Evolutionary conservation across 768 basidiomycete species (phyloP).

Genomic region (Amanita thiersii): DNA sequence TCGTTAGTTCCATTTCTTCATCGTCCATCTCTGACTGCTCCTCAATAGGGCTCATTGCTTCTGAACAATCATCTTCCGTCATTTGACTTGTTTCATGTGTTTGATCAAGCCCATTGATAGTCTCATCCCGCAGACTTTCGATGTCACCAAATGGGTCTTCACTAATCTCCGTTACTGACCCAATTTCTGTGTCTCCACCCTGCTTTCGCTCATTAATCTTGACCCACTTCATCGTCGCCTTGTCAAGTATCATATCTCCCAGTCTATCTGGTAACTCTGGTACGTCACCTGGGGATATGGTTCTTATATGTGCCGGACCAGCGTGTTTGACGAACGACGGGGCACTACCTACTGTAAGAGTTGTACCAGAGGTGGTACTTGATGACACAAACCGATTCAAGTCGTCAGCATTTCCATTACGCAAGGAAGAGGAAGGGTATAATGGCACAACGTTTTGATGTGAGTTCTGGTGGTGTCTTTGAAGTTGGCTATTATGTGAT

Average conservation of each 20-base stretch:
- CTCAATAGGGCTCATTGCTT: constrained; percentile 41
- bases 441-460: constrained; percentile 23
- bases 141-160: constrained; percentile 92
- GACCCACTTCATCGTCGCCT: constrained; percentile 79
- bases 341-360: constrained; percentile 61
- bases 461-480: neutral
- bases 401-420: constrained; percentile 53
- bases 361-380: constrained; percentile 75
- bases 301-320: constrained; percentile 70
- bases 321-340: constrained; percentile 82
- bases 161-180: constrained; percentile 40
- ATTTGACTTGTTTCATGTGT: constrained; percentile 8
- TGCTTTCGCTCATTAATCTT: constrained; percentile 40
- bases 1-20: constrained; percentile 57
- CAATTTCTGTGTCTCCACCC: constrained; percentile 12
- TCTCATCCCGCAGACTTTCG: constrained; percentile 73
- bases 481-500: neutral
- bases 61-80: constrained; percentile 10
- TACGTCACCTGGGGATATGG: constrained; percentile 76
- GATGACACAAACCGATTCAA: constrained; percentile 87
- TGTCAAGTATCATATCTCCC: constrained; percentile 86
- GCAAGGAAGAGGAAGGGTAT: constrained; percentile 46
- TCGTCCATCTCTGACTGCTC: constrained; percentile 45
- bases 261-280: constrained; percentile 68
- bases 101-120: constrained; percentile 16